Evolutionary conservation across 345 rosid genomes (phyloP), one percentile per base, ranked within the genome.

Genomic region (Murraya koenigii): DNA sequence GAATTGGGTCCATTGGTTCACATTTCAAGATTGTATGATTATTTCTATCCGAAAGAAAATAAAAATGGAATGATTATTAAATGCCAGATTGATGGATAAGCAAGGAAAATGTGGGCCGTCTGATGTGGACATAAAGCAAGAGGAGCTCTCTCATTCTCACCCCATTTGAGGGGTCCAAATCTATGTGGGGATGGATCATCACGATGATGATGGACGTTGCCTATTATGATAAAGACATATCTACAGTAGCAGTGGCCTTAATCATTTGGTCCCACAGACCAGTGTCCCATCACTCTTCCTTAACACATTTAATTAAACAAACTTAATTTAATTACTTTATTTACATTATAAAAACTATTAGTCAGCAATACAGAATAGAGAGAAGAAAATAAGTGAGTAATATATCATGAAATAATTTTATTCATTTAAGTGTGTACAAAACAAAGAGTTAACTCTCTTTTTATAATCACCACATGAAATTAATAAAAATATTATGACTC

Each of bases 21-120:
- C 65, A 77, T 75, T 78, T 75, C 83, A 60, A 72, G 75, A 63
- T 33, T 30, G 22, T 41, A 79, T 77, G 80, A 81, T 86, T 44
- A 44, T 44, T 44, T 11, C 49, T 0, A 14, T 11, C n/a, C 4
- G 49, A 2, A 3, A 13, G 10, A 33, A 3, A 33, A 35, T 5
- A 44, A 44, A 44, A 39, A 44, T 44, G 15, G 17, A 2, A 13
- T 44, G 17, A 44, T 44, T 3, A 3, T 11, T 75, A 72, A 36
- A 28, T 72, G 47, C 39, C 20, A 17, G 56, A 1, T 52, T 17
- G 8, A 52, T 52, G 56, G 56, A 52, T 17, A 52, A 52, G 56
- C 32, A 17, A 59, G 64, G 77, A 78, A 55, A 69, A 49, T 28
- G 1, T 74, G 63, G 77, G 38, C 79, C 84, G 76, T 58, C 59